Conservation (phyloP, 768 basidiomycete genomes). For the Leccinum truebloodii region DNA sequence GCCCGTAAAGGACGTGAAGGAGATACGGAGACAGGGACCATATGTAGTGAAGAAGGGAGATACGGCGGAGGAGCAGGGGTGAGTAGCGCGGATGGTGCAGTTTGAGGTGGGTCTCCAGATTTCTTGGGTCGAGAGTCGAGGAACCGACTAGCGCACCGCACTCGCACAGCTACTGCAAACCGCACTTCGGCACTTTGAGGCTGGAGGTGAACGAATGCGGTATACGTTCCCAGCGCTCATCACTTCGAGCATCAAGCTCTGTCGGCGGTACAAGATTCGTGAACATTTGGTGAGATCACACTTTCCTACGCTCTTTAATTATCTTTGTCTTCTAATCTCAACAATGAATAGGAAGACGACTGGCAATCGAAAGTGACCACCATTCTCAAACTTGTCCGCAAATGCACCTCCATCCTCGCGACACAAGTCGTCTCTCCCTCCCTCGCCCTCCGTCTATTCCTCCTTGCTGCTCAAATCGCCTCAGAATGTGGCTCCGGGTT, state of each 20-base stretch:
- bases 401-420: constrained; percentile 89
- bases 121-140: background rate
- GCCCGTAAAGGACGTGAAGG: constrained; percentile 38
- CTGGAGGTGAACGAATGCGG: constrained; percentile 92
- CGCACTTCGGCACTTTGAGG: constrained; percentile 85
- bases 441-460: constrained; percentile 92
- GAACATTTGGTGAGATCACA: constrained; percentile 57
- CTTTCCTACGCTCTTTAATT: background rate
- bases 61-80: constrained; percentile 97
- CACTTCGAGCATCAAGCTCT: constrained; percentile 89
- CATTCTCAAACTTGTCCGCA: constrained; percentile 92
- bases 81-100: constrained; percentile 99
- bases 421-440: constrained; percentile 90
- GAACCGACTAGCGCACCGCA: background rate
- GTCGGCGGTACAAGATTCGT: constrained; percentile 79
- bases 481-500: constrained; percentile 93
- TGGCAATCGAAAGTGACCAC: constrained; percentile 85
- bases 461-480: constrained; percentile 92
- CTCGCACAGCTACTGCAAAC: constrained; percentile 79
- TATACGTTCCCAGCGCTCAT: constrained; percentile 52
- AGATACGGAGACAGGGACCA: constrained; percentile 56
- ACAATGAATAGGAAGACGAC: constrained; percentile 62
- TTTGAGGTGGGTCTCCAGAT: constrained; percentile 61
- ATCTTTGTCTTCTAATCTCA: background rate
- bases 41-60: constrained; percentile 84